A percentile compares a stretch with the other conserved stretches of the same genome.
Evolutionary conservation across 208 protist species (phyloP).

Genomic region (Crithidia expoeki): DNA sequence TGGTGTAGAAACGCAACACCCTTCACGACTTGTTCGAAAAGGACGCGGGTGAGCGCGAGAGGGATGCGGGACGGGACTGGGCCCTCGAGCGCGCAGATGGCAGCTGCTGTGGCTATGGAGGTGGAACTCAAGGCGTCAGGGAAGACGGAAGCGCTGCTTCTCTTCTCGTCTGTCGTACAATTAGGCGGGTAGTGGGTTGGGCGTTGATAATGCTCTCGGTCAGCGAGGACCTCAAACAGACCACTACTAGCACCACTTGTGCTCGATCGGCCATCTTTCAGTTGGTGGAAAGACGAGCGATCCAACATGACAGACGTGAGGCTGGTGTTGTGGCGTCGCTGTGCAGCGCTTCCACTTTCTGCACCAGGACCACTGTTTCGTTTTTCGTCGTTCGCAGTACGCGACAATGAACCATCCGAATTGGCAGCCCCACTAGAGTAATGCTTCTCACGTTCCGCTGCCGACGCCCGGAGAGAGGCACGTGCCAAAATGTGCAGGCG

Average conservation of each 20-base stretch:
- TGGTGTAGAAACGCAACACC: constrained; percentile 78
- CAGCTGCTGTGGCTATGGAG: constrained; percentile 9
- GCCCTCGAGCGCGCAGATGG: background rate
- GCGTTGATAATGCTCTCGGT: background rate
- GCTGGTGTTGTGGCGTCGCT: constrained; percentile 4
- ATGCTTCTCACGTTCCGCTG: background rate
- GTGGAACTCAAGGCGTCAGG: background rate
- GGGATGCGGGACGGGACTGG: constrained; percentile 19
- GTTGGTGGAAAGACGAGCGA: background rate
- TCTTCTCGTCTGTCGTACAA: background rate
- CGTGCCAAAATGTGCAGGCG: constrained; percentile 17
- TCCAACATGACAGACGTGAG: background rate
- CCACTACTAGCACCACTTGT: background rate
- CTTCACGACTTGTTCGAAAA: constrained; percentile 77
- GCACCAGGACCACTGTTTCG: background rate
- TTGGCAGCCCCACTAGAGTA: background rate
- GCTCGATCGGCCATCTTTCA: background rate
- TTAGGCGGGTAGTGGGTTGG: background rate
- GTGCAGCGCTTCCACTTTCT: background rate
- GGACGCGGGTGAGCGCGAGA: constrained; percentile 30
- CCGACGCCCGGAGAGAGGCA: constrained; percentile 1
- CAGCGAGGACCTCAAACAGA: background rate
- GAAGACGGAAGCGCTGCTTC: background rate
- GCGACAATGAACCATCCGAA: background rate
- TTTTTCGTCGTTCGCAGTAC: background rate